phyloP scores from a whole-genome alignment of 768 basidiomycete species.

The Pisolithus sp. region DNA sequence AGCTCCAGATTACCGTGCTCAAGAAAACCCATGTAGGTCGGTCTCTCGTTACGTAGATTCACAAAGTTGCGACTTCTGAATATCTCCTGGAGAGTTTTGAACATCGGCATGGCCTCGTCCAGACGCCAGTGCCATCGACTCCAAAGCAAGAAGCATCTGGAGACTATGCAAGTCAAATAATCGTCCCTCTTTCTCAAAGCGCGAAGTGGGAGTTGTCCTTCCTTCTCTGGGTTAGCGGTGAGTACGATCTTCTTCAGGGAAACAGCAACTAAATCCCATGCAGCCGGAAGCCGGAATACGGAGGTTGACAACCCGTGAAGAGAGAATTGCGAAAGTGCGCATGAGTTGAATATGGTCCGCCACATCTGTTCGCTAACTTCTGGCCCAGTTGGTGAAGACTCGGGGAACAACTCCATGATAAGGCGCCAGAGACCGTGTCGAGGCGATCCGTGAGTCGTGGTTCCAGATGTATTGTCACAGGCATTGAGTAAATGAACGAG shows the following conservation, averaged over 20 bases:
- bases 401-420: conserved; percentile 31
- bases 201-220: conserved; percentile 31
- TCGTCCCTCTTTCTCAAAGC: conserved; percentile 53
- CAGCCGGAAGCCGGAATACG: conserved; percentile 38
- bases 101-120: conserved; percentile 46
- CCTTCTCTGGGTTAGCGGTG: conserved; percentile 37
- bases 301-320: conserved; percentile 40
- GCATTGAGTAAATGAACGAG: conserved; percentile 51
- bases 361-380: conserved; percentile 65
- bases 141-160: conserved; percentile 68
- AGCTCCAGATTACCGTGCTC: conserved; percentile 46
- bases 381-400: conserved; percentile 27
- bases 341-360: conserved; percentile 61
- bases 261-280: conserved; percentile 59
- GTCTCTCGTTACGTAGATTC: conserved; percentile 54
- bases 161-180: conserved; percentile 63
- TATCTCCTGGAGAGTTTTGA: conserved; percentile 60
- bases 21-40: conserved; percentile 72
- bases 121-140: conserved; percentile 75
- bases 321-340: conserved; percentile 76
- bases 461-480: conserved; percentile 13
- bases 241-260: conserved; percentile 59
- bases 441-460: conserved; percentile 8
- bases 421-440: conserved; percentile 42
- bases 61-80: conserved; percentile 74